These are phyloP conservation scores for Teratosphaeria viscida DNA, from an alignment of 2,329 filamentous ascomycete genomes.

Conservation along the genomic window DNA sequence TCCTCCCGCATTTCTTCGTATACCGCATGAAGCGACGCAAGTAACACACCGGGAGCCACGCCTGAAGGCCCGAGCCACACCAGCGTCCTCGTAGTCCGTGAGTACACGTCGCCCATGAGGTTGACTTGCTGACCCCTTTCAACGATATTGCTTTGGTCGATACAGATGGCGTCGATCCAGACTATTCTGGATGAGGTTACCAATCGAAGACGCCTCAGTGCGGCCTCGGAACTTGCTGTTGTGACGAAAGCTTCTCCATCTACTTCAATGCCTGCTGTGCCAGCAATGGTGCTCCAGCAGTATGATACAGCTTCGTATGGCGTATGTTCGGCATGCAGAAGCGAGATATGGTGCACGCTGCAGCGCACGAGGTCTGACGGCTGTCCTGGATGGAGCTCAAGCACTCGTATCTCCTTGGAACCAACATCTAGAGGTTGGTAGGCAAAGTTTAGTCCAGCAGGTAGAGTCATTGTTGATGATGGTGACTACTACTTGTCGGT, in stretches of 20 bases:
- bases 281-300: background rate
- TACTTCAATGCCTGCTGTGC: background rate
- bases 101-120: background rate
- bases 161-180: constrained; percentile 1
- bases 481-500: background rate
- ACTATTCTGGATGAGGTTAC: background rate
- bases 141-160: background rate
- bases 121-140: background rate
- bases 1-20: background rate
- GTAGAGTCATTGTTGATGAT: background rate
- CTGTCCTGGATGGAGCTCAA: background rate
- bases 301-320: background rate
- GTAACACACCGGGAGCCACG: background rate
- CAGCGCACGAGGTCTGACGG: background rate
- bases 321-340: background rate
- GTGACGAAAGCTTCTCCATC: background rate
- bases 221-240: background rate
- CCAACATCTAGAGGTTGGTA: background rate
- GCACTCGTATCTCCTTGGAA: background rate
- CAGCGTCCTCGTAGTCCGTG: background rate
- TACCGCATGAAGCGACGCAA: background rate
- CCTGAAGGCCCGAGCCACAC: background rate
- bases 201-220: background rate
- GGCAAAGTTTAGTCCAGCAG: background rate
- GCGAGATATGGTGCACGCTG: background rate